Conservation (phyloP, 192 early-diverging fungal genomes). For the Paraglomus brasilianum region DNA sequence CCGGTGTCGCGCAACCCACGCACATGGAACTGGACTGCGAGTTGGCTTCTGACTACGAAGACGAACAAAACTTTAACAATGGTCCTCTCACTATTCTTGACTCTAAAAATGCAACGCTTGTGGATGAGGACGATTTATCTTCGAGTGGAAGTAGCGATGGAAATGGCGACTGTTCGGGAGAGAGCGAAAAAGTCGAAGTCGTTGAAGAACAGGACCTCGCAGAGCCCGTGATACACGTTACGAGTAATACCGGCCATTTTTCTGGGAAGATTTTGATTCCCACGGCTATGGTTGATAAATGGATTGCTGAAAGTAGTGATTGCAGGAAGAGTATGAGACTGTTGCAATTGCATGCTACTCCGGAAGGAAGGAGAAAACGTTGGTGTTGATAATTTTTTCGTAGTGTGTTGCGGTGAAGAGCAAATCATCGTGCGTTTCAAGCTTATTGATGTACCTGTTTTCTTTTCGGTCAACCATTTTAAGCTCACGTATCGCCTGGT, state of each 20-base stretch:
- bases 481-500: slow-evolving; percentile 39
- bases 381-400: slow-evolving; percentile 22
- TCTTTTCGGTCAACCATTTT: slow-evolving; percentile 33
- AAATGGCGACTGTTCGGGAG: slow-evolving; percentile 30
- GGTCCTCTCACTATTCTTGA: slow-evolving; percentile 26
- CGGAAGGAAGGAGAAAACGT: slow-evolving; percentile 39
- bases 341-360: slow-evolving; percentile 24
- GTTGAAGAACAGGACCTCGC: slow-evolving; percentile 4
- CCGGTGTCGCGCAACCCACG: slow-evolving; percentile 43
- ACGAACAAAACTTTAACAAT: slow-evolving; percentile 30
- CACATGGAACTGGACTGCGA: slow-evolving; percentile 40
- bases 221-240: slow-evolving; percentile 16
- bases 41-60: slow-evolving; percentile 31
- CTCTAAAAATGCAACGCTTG: slow-evolving; percentile 25
- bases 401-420: slow-evolving; percentile 1
- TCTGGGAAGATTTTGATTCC: slow-evolving; percentile 37
- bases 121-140: slow-evolving; percentile 29
- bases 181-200: slow-evolving; percentile 19
- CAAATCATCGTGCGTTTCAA: neutral
- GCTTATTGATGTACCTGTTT: slow-evolving; percentile 31
- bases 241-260: slow-evolving; percentile 44
- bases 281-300: slow-evolving; percentile 34
- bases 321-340: slow-evolving; percentile 25
- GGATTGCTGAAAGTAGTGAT: slow-evolving; percentile 27
- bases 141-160: neutral